Evolutionary conservation across 768 basidiomycete genomes (phyloP).

Genomic region (Tylopilus plumbeoviolaceoides): DNA sequence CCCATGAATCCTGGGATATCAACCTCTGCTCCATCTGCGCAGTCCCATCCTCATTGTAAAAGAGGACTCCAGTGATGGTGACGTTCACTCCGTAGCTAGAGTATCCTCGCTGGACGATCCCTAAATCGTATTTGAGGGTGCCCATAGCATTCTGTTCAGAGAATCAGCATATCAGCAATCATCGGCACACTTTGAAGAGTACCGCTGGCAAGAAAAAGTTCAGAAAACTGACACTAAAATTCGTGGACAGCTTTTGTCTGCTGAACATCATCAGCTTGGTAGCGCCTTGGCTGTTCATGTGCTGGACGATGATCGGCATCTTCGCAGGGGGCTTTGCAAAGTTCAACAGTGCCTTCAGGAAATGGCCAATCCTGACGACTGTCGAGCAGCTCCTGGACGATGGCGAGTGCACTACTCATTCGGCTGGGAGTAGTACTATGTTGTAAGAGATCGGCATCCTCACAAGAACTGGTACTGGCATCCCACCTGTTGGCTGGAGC

Average conservation of each 20-base stretch:
- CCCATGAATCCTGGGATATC: slow-evolving; percentile 4
- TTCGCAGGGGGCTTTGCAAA: neutral
- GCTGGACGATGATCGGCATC: slow-evolving; percentile 4
- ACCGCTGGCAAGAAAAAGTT: neutral
- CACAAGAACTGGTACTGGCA: neutral
- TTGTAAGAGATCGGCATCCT: neutral
- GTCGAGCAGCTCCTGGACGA: slow-evolving; percentile 5
- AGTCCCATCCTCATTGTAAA: slow-evolving; percentile 2
- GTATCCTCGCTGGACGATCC: neutral
- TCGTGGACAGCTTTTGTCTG: neutral
- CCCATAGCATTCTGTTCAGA: neutral
- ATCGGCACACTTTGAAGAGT: neutral
- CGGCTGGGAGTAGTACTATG: neutral
- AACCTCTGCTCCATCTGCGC: neutral
- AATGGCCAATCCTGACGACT: slow-evolving; percentile 36
- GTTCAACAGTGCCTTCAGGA: slow-evolving; percentile 49
- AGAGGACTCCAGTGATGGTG: slow-evolving; percentile 6
- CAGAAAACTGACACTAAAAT: neutral
- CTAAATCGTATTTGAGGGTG: neutral
- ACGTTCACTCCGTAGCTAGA: neutral
- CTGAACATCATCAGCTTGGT: slow-evolving; percentile 11
- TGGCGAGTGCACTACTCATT: slow-evolving; percentile 7
- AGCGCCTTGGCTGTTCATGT: neutral
- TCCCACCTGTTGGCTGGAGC: neutral
- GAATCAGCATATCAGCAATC: neutral